Conservation (phyloP, 805 yeast species). For the Sungouiozyma ichnusensis region DNA sequence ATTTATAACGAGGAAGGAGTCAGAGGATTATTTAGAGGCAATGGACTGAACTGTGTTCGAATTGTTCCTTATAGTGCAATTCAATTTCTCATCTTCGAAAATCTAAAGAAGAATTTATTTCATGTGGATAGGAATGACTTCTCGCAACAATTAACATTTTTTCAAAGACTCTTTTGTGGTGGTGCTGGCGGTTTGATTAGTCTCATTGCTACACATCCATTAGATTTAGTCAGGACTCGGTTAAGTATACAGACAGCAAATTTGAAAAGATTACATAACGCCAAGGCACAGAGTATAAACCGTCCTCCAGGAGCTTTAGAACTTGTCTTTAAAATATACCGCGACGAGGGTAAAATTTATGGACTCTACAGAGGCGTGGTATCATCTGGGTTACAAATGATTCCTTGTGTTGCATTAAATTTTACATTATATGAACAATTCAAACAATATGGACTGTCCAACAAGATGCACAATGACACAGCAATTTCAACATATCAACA, state of each 20-base stretch:
- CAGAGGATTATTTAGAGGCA: constrained; percentile 82
- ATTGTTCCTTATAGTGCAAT: constrained; percentile 92
- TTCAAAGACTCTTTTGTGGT: constrained; percentile 63
- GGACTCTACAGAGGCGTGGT: constrained; percentile 77
- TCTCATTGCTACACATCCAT: constrained; percentile 79
- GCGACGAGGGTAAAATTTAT: constrained; percentile 67
- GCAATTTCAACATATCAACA: constrained; percentile 16
- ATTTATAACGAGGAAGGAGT: constrained; percentile 90
- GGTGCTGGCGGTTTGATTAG: constrained; percentile 71
- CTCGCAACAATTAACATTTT: constrained; percentile 4
- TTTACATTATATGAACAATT: constrained; percentile 81
- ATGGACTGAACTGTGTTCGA: constrained; percentile 79
- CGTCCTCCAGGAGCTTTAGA: constrained; percentile 65
- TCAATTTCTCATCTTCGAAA: constrained; percentile 80
- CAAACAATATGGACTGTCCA: constrained; percentile 43
- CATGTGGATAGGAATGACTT: constrained; percentile 20
- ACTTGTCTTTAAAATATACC: constrained; percentile 49
- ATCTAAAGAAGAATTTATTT: constrained; percentile 36
- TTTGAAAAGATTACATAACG: constrained; percentile 32
- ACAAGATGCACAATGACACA: constrained; percentile 13
- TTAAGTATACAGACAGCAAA: constrained; percentile 83
- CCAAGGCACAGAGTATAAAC: constrained; percentile 28
- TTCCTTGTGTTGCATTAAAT: constrained; percentile 90
- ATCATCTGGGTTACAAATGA: constrained; percentile 92
- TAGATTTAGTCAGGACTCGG: constrained; percentile 85